These are phyloP conservation scores for Fibroporia radiculosa DNA, from an alignment of 768 basidiomycete genomes.

Conservation along the genomic window DNA sequence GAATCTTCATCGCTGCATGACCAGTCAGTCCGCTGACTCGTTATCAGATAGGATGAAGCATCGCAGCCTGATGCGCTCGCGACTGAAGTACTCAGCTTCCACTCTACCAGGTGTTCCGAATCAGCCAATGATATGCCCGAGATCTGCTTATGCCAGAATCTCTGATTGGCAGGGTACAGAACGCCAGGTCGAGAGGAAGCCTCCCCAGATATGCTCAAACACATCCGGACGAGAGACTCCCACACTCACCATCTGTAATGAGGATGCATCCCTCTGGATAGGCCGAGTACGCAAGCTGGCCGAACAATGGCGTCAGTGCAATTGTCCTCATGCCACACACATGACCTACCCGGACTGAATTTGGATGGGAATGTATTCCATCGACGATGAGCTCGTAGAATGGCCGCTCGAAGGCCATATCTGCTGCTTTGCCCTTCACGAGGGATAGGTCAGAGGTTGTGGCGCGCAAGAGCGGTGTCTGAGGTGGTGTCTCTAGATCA, in stretches of 20 bases:
- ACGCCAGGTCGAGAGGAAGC: no score
- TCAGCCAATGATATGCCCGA: no score
- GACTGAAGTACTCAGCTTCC: no score
- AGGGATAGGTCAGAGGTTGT: slow-evolving; percentile 27
- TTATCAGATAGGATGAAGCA: neutral
- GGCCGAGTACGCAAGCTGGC: slow-evolving; percentile 73
- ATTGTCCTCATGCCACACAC: neutral
- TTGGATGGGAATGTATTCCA: slow-evolving; percentile 86
- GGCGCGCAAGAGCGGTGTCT: slow-evolving; percentile 31
- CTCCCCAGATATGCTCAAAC: no score
- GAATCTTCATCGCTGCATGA: slow-evolving; percentile 65
- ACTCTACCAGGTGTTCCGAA: no score
- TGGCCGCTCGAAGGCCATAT: slow-evolving; percentile 51
- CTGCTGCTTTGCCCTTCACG: slow-evolving; percentile 41
- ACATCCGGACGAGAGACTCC: neutral
- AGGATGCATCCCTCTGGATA: slow-evolving; percentile 83
- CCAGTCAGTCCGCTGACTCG: neutral
- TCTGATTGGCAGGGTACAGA: no score
- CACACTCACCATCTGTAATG: slow-evolving; percentile 84
- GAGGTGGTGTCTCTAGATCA: slow-evolving; percentile 48
- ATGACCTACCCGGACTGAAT: slow-evolving; percentile 68
- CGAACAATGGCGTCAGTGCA: neutral
- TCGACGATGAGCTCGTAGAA: slow-evolving; percentile 89
- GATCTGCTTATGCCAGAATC: no score
- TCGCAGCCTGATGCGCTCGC: no score